These are phyloP conservation scores for Magnusiomyces fungicola DNA, from an alignment of 1,139 yeast species.

Conservation along the genomic window DNA sequence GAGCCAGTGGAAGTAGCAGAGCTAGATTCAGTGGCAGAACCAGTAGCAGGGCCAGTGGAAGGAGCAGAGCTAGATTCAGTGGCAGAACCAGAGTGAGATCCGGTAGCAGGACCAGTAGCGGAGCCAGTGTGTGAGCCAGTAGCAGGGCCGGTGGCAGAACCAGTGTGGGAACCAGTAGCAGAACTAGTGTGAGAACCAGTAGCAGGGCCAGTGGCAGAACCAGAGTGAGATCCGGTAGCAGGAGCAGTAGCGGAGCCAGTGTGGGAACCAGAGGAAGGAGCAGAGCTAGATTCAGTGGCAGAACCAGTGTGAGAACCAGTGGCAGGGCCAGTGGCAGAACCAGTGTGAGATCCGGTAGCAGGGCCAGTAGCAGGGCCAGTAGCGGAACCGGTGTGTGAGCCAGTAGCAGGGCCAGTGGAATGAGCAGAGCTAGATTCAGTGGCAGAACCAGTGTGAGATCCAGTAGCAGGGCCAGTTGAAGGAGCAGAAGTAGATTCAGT, in stretches of 20 bases:
- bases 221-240: no score
- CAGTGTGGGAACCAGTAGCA: not conserved
- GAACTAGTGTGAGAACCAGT: no score
- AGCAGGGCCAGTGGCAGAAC: no score
- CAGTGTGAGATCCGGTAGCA: not conserved
- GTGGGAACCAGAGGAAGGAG: no score
- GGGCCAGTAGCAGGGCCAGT: not conserved
- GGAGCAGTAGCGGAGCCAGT: no score
- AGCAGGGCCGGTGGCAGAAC: not conserved
- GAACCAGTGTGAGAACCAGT: no score
- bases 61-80: not conserved
- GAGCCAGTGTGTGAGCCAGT: not conserved
- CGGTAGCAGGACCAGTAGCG: not conserved
- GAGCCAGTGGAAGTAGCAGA: not conserved
- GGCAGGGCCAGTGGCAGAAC: not conserved
- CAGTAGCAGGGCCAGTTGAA: not conserved
- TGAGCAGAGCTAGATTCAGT: not conserved
- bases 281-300: no score
- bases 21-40: not conserved
- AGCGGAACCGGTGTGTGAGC: not conserved
- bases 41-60: not conserved
- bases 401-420: not conserved
- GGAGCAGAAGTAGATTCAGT: not conserved
- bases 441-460: not conserved
- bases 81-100: not conserved